Base-by-base conservation (phyloP, 192 early-diverging fungal species). In the Coemansia pectinata region DNA sequence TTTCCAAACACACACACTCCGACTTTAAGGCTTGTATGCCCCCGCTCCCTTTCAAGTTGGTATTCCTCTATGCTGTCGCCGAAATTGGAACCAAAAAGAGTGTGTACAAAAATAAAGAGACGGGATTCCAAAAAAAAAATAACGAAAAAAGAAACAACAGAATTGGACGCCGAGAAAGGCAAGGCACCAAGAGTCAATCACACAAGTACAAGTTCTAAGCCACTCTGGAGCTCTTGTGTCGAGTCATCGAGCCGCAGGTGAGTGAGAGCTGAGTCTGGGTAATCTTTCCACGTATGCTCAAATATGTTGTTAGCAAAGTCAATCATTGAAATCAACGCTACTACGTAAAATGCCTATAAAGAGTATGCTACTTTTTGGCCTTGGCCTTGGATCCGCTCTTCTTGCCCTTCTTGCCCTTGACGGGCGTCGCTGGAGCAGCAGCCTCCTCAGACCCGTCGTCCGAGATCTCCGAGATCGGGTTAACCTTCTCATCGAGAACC, bases 401-500 rank as follows among this genome's bases (percentile, higher is more conserved):
- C 39, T 67, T 67, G n/a, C 33, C 64, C 41, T 47, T 66, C 72
- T 74, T 64, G 33, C 27, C 15, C 50, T 77, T 71, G 42, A 45
- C 40, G 5, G 65, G 36, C 0, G 65, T 41, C 25, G 39, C 58
- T 19, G 68, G 25, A 9, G 64, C 39, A 38, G 57, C 31, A 1
- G 73, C 39, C 17, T 40, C 12, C 19, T 71, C 62, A 5, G 70
- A 63, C 8, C 11, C 62, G 15, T 42, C 21, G n/a, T 60, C 62
- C 14, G 62, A 41, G 33, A 34, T 23, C 15, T 66, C 66, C 25
- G 62, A 38, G 15, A 71, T 50, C 4, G 70, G 55, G 38, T 66
- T 63, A 44, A 72, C 52, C 34, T 67, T 71, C n/a, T 76, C 69
- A 4, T 81, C 79, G 9, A 76, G 66, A 6, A 76, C 68, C 14